Evolutionary conservation across 768 basidiomycete species (phyloP).

Genomic region (Hericium alpestre): DNA sequence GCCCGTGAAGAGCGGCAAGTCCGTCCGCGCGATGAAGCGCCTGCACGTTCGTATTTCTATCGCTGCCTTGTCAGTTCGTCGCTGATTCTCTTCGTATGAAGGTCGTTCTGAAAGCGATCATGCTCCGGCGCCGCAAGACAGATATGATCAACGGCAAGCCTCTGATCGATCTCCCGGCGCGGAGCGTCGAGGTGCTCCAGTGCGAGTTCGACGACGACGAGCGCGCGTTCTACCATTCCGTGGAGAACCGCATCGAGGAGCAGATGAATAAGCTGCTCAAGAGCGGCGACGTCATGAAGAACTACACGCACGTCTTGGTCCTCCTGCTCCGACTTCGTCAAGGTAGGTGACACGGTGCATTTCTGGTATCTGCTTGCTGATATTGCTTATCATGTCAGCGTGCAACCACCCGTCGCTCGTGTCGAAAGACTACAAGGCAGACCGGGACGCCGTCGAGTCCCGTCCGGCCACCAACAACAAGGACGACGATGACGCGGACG

Average conservation of each 20-base stretch:
- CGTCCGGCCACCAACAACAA: conserved; percentile 36
- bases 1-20: conserved; percentile 64
- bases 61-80: not conserved
- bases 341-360: conserved; percentile 38
- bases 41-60: conserved; percentile 47
- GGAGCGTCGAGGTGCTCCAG: conserved; percentile 58
- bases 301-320: conserved; percentile 62
- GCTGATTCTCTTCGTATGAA: conserved; percentile 16
- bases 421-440: conserved; percentile 61
- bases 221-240: conserved; percentile 62
- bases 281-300: conserved; percentile 37
- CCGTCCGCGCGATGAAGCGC: conserved; percentile 66
- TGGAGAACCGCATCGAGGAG: conserved; percentile 57
- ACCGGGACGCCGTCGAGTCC: conserved; percentile 69
- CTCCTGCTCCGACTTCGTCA: conserved; percentile 79
- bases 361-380: not conserved
- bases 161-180: conserved; percentile 69
- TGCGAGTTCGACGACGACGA: conserved; percentile 76
- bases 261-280: conserved; percentile 49
- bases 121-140: conserved; percentile 82
- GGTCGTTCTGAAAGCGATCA: conserved; percentile 74
- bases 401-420: conserved; percentile 86
- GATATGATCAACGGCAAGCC: conserved; percentile 67
- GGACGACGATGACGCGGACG: conserved; percentile 55
- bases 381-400: conserved; percentile 32